A percentile compares a stretch with the other conserved stretches of the same genome.
Evolutionary conservation across 805 yeast species (phyloP).

Genomic region (Wickerhamiella lipophila): DNA sequence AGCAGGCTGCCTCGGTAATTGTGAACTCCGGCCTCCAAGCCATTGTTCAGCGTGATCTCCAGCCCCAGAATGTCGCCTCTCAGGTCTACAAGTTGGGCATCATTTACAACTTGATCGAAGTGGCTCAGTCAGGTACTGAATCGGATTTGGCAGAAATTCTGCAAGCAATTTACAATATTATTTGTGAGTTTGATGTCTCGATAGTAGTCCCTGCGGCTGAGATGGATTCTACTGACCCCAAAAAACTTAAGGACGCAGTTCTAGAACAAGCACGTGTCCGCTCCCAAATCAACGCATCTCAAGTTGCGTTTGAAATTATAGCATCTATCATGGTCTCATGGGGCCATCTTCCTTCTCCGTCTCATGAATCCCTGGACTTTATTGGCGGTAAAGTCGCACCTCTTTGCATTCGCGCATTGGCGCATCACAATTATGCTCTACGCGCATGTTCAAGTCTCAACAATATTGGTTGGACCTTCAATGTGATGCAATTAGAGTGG

Average conservation of each 20-base stretch:
- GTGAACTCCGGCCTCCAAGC: neutral
- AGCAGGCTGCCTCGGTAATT: conserved; percentile 6
- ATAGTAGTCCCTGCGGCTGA: neutral
- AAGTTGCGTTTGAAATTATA: conserved; percentile 59
- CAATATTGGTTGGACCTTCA: conserved; percentile 33
- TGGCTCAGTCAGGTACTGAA: conserved; percentile 9
- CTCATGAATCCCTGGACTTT: conserved; percentile 15
- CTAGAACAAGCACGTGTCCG: conserved; percentile 14
- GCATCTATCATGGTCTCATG: conserved; percentile 58
- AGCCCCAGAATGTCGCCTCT: conserved; percentile 11
- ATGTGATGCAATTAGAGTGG: conserved; percentile 30
- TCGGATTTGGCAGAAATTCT: conserved; percentile 14
- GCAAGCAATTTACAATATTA: neutral
- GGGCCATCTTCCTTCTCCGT: conserved; percentile 24
- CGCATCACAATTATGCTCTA: conserved; percentile 35
- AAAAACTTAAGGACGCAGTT: conserved; percentile 15
- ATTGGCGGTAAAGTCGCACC: conserved; percentile 15
- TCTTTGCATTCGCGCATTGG: conserved; percentile 27
- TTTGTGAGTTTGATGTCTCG: neutral
- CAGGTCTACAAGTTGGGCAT: conserved; percentile 24
- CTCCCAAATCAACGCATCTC: conserved; percentile 42
- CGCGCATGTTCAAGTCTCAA: conserved; percentile 56
- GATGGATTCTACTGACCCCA: conserved; percentile 11
- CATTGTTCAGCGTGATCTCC: neutral
- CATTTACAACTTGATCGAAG: conserved; percentile 20